These are phyloP conservation scores for Musa acuminata DNA, from an alignment of 176 grass and related monocot genomes.

Conservation along the genomic window DNA sequence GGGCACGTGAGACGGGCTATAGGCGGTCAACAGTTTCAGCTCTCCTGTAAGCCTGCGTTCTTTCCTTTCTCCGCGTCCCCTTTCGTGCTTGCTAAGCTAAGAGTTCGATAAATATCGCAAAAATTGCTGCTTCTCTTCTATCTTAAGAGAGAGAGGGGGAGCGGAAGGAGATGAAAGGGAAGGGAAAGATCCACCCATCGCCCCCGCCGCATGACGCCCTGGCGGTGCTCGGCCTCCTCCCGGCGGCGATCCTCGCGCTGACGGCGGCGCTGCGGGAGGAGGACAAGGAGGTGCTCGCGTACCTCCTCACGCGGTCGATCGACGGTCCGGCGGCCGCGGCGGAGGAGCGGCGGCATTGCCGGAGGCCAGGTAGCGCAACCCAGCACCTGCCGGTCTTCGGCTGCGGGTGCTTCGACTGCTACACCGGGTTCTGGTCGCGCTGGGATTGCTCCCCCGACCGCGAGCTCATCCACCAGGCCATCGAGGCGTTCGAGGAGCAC, in stretches of 20 bases:
- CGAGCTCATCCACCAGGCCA: slow-evolving; percentile 53
- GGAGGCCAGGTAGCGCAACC: neutral
- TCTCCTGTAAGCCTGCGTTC: neutral
- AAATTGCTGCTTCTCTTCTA: neutral
- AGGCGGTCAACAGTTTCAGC: neutral
- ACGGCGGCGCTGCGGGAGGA: slow-evolving; percentile 36
- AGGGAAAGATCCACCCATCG: slow-evolving; percentile 69
- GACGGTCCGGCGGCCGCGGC: slow-evolving; percentile 29
- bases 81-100: slow-evolving; percentile 3
- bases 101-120: neutral
- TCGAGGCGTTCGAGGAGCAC: slow-evolving; percentile 78
- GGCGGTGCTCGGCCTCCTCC: slow-evolving; percentile 31
- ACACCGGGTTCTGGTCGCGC: slow-evolving; percentile 67
- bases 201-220: slow-evolving; percentile 16
- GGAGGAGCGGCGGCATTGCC: neutral
- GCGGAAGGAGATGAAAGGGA: slow-evolving; percentile 25
- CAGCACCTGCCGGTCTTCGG: slow-evolving; percentile 40
- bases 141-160: neutral
- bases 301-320: slow-evolving; percentile 56
- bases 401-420: slow-evolving; percentile 81
- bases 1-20: neutral
- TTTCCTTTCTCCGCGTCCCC: neutral
- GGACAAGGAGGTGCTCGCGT: slow-evolving; percentile 66
- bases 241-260: slow-evolving; percentile 33
- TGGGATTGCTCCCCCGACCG: slow-evolving; percentile 57